phyloP scores from a whole-genome alignment of 306 rosid species.

The Biancaea sappan region DNA sequence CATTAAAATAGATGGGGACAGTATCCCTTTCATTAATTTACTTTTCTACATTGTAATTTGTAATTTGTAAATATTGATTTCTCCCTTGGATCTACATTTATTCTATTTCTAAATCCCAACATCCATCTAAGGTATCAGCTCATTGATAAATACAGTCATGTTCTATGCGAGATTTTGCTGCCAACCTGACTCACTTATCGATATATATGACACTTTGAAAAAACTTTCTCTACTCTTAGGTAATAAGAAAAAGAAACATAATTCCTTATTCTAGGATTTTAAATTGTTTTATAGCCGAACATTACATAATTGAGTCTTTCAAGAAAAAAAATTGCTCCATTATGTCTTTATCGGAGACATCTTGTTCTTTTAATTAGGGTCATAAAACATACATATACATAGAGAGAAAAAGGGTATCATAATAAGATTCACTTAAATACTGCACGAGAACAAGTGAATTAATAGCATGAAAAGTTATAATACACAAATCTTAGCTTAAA shows the following conservation, averaged over 20 bases:
- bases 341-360: background rate
- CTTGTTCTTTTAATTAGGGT: background rate
- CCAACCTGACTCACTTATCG: background rate
- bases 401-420: background rate
- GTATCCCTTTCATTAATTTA: background rate
- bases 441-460: background rate
- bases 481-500: background rate
- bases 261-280: background rate
- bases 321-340: background rate
- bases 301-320: background rate
- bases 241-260: background rate
- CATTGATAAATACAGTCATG: constrained; percentile 3
- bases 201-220: constrained; percentile 5
- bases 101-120: background rate
- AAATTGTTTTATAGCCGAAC: too few relatives aligned
- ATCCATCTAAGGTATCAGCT: constrained; percentile 6
- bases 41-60: background rate
- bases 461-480: background rate
- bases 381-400: background rate
- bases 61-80: background rate
- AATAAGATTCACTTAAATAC: background rate
- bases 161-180: background rate
- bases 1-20: background rate
- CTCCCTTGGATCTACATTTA: constrained; percentile 20
- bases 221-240: background rate